A percentile compares a stretch with the other conserved stretches of the same genome.
These are phyloP conservation scores for Hypholoma sublateritium DNA, from an alignment of 768 basidiomycete species.

Conservation along the genomic window DNA sequence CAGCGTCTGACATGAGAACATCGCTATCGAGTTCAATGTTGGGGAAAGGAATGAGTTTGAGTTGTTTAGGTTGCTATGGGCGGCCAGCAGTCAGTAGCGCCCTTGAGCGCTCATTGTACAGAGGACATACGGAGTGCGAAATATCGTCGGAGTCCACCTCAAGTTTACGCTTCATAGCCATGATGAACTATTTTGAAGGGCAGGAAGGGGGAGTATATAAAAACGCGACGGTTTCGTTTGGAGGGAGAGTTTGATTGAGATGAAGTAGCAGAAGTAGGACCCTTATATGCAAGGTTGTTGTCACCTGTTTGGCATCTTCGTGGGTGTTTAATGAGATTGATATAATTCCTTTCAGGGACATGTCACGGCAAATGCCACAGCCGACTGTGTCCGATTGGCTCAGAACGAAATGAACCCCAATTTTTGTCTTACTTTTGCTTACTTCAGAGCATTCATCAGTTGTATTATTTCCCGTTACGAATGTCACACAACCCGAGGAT, in stretches of 20 bases:
- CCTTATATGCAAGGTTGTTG: conserved; percentile 30
- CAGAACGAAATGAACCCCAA: conserved; percentile 22
- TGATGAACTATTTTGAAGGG: conserved; percentile 26
- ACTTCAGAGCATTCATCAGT: background rate
- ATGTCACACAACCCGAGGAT: conserved; percentile 9
- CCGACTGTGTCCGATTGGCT: conserved; percentile 27
- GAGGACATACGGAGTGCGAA: conserved; percentile 43
- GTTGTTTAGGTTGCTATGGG: conserved; percentile 59
- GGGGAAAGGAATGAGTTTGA: conserved; percentile 77
- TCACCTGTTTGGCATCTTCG: conserved; percentile 20
- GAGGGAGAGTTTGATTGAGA: conserved; percentile 18
- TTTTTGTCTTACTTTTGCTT: conserved; percentile 12
- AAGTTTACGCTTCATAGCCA: conserved; percentile 80
- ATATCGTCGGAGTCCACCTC: conserved; percentile 56
- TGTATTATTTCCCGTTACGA: background rate
- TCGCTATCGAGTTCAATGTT: conserved; percentile 62
- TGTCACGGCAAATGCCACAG: conserved; percentile 15
- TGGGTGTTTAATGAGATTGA: conserved; percentile 18
- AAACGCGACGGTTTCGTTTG: conserved; percentile 12
- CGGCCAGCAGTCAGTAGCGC: conserved; percentile 22
- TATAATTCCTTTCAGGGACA: conserved; percentile 15
- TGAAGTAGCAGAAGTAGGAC: conserved; percentile 9
- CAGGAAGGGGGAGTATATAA: conserved; percentile 18
- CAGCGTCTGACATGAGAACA: conserved; percentile 70
- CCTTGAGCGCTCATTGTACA: conserved; percentile 14